Evolutionary conservation across 441 rosid genomes (phyloP), one percentile per base, ranked within the genome.

Genomic region (Lepidium campestre): DNA sequence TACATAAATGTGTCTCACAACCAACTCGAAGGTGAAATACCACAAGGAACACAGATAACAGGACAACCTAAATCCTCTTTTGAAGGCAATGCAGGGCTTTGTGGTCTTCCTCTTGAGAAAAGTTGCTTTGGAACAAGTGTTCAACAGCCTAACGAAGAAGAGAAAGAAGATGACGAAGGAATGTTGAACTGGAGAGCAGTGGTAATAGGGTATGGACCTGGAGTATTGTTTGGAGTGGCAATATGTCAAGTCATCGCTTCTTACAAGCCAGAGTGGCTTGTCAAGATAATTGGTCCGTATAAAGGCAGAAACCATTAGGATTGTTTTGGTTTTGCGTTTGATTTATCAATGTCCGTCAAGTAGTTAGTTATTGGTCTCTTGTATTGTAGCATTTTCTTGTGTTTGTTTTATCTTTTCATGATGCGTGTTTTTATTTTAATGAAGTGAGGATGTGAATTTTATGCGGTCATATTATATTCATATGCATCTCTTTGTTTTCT

Each of bases 11-110:
- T 85, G 23, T 72, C 93, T 1, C 1, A 56, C 18, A 87, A 87
- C 57, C 49, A 55, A 0, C 79, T 87, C 1, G 67, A 1, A 0
- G 88, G 88, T 11, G 23, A 0, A 62, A 87, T 87, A 19, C 86
- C 93, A 22, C 3, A 0, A 1, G 23, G 45, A 5, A 20, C 45
- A 0, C 90, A 87, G 4, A 7, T 68, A 9, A 59, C 7, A 25
- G 44, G 88, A n/a, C 83, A 85, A 49, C 1, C 29, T 2, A 4
- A 3, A 7, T 6, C 9, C 19, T 78, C 84, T 0, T 85, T 46
- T 1, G 52, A 46, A 76, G 25, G 57, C 39, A 53, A 53, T 15
- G 57, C 22, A 0, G 67, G 80, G 25, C 56, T 84, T n/a, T 85
- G 91, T 35, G 96, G 93, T 10, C 0, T 0, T 0, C 90, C 68